Percentiles rank a stretch among this genome's conserved stretches.
phyloP scores from a whole-genome alignment of 768 basidiomycete species.

The Lactifluus echinatus region DNA sequence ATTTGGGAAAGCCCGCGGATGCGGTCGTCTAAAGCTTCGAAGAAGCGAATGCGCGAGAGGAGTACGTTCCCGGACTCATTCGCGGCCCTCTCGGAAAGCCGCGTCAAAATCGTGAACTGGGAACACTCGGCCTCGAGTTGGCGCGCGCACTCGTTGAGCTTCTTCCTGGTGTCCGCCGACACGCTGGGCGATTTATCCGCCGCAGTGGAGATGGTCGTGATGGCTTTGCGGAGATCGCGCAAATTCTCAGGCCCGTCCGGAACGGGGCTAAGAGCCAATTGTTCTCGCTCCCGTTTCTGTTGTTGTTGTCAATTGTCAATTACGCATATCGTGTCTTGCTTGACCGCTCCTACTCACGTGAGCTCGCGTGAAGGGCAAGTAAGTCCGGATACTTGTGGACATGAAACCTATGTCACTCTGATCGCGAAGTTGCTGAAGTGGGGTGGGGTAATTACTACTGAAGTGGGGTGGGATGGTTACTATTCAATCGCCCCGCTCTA shows the following conservation, averaged over 20 bases:
- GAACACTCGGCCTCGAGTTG: constrained; percentile 10
- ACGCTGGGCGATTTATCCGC: not conserved
- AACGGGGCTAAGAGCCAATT: not conserved
- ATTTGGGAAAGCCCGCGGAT: not conserved
- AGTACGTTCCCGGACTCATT: not conserved
- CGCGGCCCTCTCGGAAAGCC: not conserved
- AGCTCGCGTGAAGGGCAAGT: not conserved
- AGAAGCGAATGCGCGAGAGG: constrained; percentile 4
- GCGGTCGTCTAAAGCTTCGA: not conserved
- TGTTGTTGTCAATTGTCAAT: too few species aligned
- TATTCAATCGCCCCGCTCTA: not conserved
- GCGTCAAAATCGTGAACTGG: not conserved
- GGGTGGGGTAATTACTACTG: not conserved
- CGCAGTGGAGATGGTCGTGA: not conserved
- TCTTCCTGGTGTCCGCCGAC: not conserved
- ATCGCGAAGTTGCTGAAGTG: not conserved
- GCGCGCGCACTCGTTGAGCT: not conserved
- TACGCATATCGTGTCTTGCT: too few species aligned
- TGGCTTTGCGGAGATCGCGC: not conserved
- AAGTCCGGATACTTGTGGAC: not conserved
- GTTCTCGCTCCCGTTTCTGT: not conserved
- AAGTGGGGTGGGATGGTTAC: too few species aligned
- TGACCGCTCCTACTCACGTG: too few species aligned
- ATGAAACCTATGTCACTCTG: not conserved
- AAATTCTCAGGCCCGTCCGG: constrained; percentile 2